A percentile compares a stretch with the other conserved stretches of the same genome.
phyloP scores from a whole-genome alignment of 2,329 filamentous ascomycete species.

The Microthyrium microscopicum region DNA sequence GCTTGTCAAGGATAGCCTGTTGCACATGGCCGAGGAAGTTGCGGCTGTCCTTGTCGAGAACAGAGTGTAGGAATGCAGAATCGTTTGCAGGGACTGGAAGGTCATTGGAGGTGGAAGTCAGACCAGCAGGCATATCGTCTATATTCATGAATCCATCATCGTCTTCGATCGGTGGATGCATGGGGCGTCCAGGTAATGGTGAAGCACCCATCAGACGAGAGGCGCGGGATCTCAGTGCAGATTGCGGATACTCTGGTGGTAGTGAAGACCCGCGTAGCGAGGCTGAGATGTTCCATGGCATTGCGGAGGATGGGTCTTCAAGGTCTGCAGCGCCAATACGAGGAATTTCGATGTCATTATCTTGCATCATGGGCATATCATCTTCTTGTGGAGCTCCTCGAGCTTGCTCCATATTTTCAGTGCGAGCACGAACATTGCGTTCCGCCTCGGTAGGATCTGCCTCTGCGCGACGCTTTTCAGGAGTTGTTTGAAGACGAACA shows the following conservation, averaged over 20 bases:
- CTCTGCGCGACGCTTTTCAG: slow-evolving; percentile 17
- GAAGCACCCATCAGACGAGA: slow-evolving; percentile 41
- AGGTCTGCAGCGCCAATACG: slow-evolving; percentile 46
- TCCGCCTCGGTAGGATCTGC: slow-evolving; percentile 11
- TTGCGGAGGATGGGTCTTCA: slow-evolving; percentile 47
- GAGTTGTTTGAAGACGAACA: slow-evolving; percentile 12
- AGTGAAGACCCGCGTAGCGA: slow-evolving; percentile 35
- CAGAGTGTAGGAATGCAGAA: background rate
- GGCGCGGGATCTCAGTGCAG: slow-evolving; percentile 26
- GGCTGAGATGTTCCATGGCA: slow-evolving; percentile 51
- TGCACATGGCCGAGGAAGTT: slow-evolving; percentile 48
- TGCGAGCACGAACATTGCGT: slow-evolving; percentile 18
- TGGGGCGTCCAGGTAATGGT: slow-evolving; percentile 43
- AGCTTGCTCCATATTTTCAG: slow-evolving; percentile 13
- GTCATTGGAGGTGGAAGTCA: slow-evolving; percentile 13
- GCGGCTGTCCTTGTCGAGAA: slow-evolving; percentile 38
- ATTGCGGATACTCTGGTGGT: slow-evolving; percentile 23
- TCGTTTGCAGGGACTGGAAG: slow-evolving; percentile 9
- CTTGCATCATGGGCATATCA: slow-evolving; percentile 14
- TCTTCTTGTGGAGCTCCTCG: slow-evolving; percentile 17
- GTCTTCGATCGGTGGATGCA: background rate
- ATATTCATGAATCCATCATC: background rate
- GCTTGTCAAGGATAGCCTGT: slow-evolving; percentile 25
- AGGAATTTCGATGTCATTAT: slow-evolving; percentile 46
- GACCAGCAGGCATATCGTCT: no score